Evolutionary conservation across 2,329 filamentous ascomycete genomes (phyloP), one percentile per base, ranked within the genome.

Genomic region (Exophiala dermatitidis): DNA sequence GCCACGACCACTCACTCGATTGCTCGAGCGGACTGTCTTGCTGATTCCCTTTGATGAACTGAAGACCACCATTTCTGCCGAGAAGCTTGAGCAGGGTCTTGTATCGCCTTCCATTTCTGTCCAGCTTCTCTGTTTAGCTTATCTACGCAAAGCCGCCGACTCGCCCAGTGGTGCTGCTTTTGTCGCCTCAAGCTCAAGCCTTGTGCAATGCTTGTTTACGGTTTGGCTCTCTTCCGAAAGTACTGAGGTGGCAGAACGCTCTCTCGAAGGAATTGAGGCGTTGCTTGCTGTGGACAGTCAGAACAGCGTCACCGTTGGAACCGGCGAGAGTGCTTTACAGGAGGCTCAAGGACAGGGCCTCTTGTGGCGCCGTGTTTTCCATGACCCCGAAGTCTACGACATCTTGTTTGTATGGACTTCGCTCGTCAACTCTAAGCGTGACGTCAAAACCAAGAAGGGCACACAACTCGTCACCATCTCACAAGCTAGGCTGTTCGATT

Each of bases 321-420:
- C 52, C 5, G 62, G 50, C 3, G 48, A 58, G 56, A 42, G 62
- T 57, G 36, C 62, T 54, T 47, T 64, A 61, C 54, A 63, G 57
- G 42, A 62, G 60, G 61, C 66, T 66, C 54, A 69, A 62, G 74
- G 75, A 3, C 75, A 78, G 58, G 77, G 76, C 0, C 67, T 82
- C 1, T 71, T 85, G 62, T 84, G 81, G 81, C 77, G 80, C 62
- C 76, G 82, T 12, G 60, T 84, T 0, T 84, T 85, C 61, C 73
- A 74, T 2, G 82, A 84, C 58, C 75, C 72, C 53, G 74, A 82
- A 61, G 74, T 84, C 4, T 82, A 82, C 60, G 71, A 70, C 1
- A 68, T 76, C 5, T 69, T 84, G 32, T 84, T 81, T 43, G 54
- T 58, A 26, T 66, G 73, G 75, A 31, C 70, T 76, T 60, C 61